phyloP scores from a whole-genome alignment of 2,329 filamentous ascomycete species.

The Podosphaera leucotricha region DNA sequence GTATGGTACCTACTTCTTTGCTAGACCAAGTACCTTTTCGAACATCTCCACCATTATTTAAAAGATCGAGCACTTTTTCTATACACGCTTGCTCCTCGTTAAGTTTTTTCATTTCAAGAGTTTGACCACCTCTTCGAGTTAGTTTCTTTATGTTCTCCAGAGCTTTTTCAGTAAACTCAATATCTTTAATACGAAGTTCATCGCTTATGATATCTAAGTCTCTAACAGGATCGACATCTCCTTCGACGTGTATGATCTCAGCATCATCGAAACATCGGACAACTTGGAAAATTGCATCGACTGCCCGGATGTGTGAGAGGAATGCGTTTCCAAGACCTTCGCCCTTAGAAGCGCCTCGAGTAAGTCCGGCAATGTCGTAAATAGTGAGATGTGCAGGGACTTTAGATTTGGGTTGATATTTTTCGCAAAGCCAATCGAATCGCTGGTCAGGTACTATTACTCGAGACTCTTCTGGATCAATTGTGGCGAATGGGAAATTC shows the following conservation, averaged over 20 bases:
- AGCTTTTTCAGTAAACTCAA: slow-evolving; percentile 93
- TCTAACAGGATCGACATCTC: slow-evolving; percentile 83
- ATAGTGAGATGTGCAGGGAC: slow-evolving; percentile 97
- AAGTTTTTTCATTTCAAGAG: slow-evolving; percentile 91
- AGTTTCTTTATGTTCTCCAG: slow-evolving; percentile 83
- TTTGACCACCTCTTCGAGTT: slow-evolving; percentile 82
- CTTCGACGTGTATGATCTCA: slow-evolving; percentile 98
- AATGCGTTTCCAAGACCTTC: slow-evolving; percentile 95
- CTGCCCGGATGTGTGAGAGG: slow-evolving; percentile 93
- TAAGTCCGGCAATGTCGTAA: slow-evolving; percentile 96
- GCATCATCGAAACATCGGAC: slow-evolving; percentile 96
- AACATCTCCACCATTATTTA: slow-evolving; percentile 80
- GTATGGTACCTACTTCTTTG: slow-evolving; percentile 60
- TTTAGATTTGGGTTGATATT: slow-evolving; percentile 91
- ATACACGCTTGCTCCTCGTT: slow-evolving; percentile 85
- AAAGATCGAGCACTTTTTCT: slow-evolving; percentile 62
- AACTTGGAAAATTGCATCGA: slow-evolving; percentile 95
- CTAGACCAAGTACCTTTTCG: slow-evolving; percentile 72
- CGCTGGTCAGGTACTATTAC: slow-evolving; percentile 92
- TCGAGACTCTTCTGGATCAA: slow-evolving; percentile 93
- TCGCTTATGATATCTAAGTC: slow-evolving; percentile 94
- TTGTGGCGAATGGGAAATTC: slow-evolving; percentile 98
- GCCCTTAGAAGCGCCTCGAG: slow-evolving; percentile 85
- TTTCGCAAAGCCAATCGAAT: slow-evolving; percentile 84
- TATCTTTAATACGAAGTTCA: slow-evolving; percentile 92